Conservation (phyloP, 2,329 filamentous ascomycete genomes). For the Trichoderma cornu-damae region DNA sequence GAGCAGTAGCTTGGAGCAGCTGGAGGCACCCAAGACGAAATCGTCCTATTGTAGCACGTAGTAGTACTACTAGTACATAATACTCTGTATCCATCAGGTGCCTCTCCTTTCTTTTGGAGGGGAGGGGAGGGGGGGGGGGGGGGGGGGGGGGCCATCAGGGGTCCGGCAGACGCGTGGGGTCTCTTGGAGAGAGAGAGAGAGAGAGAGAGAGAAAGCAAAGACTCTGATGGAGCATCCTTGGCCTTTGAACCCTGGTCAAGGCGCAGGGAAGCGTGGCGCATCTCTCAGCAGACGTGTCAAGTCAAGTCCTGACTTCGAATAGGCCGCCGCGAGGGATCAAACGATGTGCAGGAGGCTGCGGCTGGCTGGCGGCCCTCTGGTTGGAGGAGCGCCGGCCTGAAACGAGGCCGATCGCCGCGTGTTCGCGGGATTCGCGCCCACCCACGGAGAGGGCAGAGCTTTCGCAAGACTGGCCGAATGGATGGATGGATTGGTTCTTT, state of each 20-base stretch:
- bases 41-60: too few species aligned
- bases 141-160: conserved; percentile 16
- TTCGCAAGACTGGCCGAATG: too few species aligned
- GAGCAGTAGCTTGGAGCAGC: background rate
- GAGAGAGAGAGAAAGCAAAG: too few species aligned
- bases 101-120: background rate
- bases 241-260: background rate
- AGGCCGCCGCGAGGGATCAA: conserved; percentile 2
- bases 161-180: conserved; percentile 12
- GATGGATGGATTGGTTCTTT: background rate
- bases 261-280: conserved; percentile 17
- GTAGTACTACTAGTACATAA: too few species aligned
- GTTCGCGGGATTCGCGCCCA: conserved; percentile 1
- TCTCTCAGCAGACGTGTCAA: conserved; percentile 17
- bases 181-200: background rate
- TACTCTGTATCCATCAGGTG: conserved; percentile 14
- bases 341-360: background rate
- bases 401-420: background rate
- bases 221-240: background rate
- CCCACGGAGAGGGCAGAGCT: conserved; percentile 3
- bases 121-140: too few species aligned
- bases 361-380: background rate
- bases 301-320: conserved; percentile 19
- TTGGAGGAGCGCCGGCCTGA: conserved; percentile 2
- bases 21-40: background rate